Conservation (phyloP, 73 alveolate species). For the Tetrahymena elliotti region DNA sequence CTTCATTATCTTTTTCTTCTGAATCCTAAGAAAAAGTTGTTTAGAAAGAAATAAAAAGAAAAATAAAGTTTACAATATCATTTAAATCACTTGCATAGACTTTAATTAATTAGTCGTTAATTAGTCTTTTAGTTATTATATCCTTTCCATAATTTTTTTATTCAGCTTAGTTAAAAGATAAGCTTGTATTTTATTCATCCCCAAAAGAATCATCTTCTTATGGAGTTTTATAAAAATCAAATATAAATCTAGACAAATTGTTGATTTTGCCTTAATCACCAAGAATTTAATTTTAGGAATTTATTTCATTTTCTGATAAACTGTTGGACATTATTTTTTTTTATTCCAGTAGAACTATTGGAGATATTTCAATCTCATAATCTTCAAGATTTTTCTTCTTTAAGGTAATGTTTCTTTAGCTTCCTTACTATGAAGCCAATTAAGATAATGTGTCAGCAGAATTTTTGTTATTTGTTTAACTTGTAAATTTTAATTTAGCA, state of each 20-base stretch:
- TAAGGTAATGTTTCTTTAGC: neutral
- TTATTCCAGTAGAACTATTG: neutral
- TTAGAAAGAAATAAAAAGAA: neutral
- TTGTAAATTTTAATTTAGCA: neutral
- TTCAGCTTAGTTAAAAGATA: neutral
- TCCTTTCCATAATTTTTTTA: neutral
- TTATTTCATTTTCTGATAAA: neutral
- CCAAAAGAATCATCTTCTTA: slow-evolving; percentile 2
- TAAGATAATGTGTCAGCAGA: neutral
- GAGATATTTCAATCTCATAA: neutral
- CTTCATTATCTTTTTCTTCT: slow-evolving; percentile 15
- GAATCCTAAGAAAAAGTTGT: neutral
- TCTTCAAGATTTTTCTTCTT: neutral
- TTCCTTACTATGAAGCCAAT: neutral
- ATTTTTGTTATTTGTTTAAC: neutral
- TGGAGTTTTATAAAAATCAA: neutral
- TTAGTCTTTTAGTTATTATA: neutral
- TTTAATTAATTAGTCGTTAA: neutral
- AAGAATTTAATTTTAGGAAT: neutral
- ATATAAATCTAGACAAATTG: neutral
- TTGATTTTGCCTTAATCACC: neutral
- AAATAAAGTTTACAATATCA: neutral
- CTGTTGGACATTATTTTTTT: neutral
- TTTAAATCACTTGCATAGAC: neutral
- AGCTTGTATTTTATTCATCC: neutral